Conservation (phyloP, 2,329 filamentous ascomycete species). For the Penicillium glabrum region DNA sequence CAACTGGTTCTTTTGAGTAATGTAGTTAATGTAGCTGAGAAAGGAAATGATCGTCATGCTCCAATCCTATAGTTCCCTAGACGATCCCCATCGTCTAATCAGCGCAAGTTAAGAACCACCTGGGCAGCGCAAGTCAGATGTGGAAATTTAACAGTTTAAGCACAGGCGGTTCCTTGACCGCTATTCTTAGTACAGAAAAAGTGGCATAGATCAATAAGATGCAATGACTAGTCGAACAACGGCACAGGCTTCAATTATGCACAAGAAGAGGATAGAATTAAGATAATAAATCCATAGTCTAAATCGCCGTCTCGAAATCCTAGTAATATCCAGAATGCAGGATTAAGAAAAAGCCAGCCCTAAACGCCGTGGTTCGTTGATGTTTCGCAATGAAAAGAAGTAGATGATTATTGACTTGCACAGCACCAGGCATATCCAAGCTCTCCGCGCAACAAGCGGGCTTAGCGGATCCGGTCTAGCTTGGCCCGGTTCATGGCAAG, state of each 20-base stretch:
- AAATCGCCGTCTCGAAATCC: conserved; percentile 11
- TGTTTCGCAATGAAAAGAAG: conserved; percentile 10
- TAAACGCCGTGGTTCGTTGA: conserved; percentile 25
- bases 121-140: too few species aligned
- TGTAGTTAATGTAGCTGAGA: neutral
- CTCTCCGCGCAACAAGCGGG: conserved; percentile 5
- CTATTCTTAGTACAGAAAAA: neutral
- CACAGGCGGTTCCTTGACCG: neutral
- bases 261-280: conserved; percentile 9
- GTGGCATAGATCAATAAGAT: neutral
- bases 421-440: conserved; percentile 32
- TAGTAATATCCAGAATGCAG: neutral
- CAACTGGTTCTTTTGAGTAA: neutral
- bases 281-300: conserved; percentile 18
- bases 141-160: too few species aligned
- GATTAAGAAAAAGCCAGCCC: conserved; percentile 8
- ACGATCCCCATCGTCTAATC: too few species aligned
- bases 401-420: conserved; percentile 20
- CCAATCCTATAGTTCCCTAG: too few species aligned
- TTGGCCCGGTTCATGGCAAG: conserved; percentile 75
- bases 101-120: too few species aligned
- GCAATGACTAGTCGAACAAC: neutral
- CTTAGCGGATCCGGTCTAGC: conserved; percentile 57
- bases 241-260: neutral
- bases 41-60: too few species aligned